Evolutionary conservation across 768 basidiomycete species (phyloP).

Genomic region (Suillus discolor): DNA sequence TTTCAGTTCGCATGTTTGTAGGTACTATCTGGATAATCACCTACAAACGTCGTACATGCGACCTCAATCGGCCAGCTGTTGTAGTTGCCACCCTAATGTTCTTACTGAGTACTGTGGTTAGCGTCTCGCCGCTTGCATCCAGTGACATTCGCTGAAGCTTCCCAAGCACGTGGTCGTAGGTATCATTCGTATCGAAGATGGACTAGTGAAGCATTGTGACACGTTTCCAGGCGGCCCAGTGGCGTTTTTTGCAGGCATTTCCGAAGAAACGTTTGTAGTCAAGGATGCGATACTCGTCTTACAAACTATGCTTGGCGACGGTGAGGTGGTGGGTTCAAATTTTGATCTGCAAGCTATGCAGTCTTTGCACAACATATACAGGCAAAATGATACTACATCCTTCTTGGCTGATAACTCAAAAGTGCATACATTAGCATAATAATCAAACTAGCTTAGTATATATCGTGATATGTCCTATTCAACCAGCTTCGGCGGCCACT

Average conservation of each 20-base stretch:
- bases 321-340: constrained; percentile 6
- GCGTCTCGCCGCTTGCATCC: background rate
- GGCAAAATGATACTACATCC: background rate
- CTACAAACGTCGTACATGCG: background rate
- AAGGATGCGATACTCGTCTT: constrained; percentile 22
- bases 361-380: background rate
- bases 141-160: background rate
- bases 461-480: background rate
- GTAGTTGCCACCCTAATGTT: background rate
- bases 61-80: background rate
- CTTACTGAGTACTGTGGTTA: background rate
- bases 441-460: background rate
- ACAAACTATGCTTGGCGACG: constrained; percentile 13
- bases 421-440: background rate
- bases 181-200: constrained; percentile 19
- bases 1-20: background rate
- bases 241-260: constrained; percentile 23
- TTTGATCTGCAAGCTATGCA: background rate
- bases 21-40: background rate
- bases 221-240: constrained; percentile 22
- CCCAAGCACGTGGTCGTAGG: constrained; percentile 17
- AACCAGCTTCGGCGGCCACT: too few relatives aligned
- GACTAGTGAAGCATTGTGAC: constrained; percentile 22
- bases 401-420: background rate
- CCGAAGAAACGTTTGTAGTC: constrained; percentile 24